Conservation (phyloP, 1,284 basidiomycete genomes). For the Marasmius sp. region DNA sequence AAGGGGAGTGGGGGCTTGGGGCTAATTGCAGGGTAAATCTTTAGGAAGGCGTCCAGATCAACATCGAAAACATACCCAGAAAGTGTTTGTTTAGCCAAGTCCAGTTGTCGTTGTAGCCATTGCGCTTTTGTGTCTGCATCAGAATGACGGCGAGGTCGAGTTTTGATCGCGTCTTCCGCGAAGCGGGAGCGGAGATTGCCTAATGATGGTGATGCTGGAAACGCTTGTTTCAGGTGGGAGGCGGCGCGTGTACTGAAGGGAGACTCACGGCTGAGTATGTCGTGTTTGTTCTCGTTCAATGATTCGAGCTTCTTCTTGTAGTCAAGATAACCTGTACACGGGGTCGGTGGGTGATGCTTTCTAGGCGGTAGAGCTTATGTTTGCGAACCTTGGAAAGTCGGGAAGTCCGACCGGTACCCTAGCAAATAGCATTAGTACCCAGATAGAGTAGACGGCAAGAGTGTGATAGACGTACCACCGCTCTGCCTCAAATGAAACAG, state of each 20-base stretch:
- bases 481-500: conserved; percentile 5
- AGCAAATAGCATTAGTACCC: neutral
- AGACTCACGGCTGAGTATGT: conserved; percentile 9
- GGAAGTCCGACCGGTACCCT: conserved; percentile 10
- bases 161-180: neutral
- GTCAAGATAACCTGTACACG: conserved; percentile 1
- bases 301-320: conserved; percentile 1
- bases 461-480: neutral
- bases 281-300: neutral
- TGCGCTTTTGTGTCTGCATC: conserved; percentile 8
- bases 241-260: too few species aligned
- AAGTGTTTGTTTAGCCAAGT: conserved; percentile 6
- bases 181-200: conserved; percentile 8
- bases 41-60: neutral
- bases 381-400: conserved; percentile 9
- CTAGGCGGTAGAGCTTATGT: neutral
- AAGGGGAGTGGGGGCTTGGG: conserved; percentile 9
- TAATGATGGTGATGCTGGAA: conserved; percentile 4
- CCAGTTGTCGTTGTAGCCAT: conserved; percentile 10
- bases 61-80: neutral
- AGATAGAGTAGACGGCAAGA: neutral
- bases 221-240: neutral
- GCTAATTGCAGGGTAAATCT: neutral
- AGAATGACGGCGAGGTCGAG: conserved; percentile 5
- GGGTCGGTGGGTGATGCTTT: neutral